Evolutionary conservation across 169 alveolate species (phyloP), one percentile per base, ranked within the genome.

Genomic region (Blepharisma undulans): DNA sequence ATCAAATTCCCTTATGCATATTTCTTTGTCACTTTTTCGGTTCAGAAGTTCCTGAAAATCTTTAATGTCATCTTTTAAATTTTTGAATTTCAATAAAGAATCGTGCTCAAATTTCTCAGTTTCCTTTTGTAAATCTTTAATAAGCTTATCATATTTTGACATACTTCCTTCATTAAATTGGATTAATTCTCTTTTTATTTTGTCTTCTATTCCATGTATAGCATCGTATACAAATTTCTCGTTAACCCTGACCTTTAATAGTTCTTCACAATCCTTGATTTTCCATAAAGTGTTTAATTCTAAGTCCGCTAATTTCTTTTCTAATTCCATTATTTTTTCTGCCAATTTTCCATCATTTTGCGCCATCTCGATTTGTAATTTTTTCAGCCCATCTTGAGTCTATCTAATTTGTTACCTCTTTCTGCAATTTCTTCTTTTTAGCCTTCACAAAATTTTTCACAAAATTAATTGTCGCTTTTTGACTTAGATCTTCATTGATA

Each of bases 151-250:
- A 22, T 22, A 84, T 25, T 60, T 84, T 4, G 27, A 1, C 32
- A 84, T 32, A 48, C 34, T 60, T n/a, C 77, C 77, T 48, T 59
- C 78, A 5, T 84, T 84, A 22, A 32, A n/a, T 4, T 60, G 33
- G 22, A n/a, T 29, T 4, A 84, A n/a, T 86, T 86, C 91, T 86
- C 34, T 86, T 86, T 72, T 86, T n/a, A 86, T 71, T 71, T 86
- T 86, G 29, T 72, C 84, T 36, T 86, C 84, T 12, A 72, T 18
- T 3, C 84, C 36, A 19, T 60, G 29, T 22, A 86, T 25, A 48
- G 91, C 91, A 32, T 86, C 91, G 59, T 30, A 71, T 72, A 86
- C 91, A 32, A 71, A 86, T 48, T 86, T 60, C 27, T 86, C 91
- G n/a, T 86, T 86, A 10, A 86, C 91, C 27, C 91, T 60, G 0